phyloP scores from a whole-genome alignment of 768 basidiomycete species.

The Boletales sp. region DNA sequence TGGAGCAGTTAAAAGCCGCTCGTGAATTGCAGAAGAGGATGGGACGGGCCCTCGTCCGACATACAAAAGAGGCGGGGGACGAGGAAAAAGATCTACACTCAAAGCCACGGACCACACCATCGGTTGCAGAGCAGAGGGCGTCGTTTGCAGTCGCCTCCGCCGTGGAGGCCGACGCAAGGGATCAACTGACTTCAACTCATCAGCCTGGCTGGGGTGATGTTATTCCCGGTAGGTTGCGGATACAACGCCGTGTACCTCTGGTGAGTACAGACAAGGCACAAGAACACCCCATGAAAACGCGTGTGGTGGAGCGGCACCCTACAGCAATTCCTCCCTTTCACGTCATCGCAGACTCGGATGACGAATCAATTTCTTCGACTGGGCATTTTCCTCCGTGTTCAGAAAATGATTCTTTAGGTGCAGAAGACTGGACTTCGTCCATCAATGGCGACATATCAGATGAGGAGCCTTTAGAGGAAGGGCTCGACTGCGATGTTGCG shows the following conservation, averaged over 20 bases:
- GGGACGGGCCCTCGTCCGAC: constrained; percentile 62
- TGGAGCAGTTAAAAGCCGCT: constrained; percentile 36
- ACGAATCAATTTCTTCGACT: constrained; percentile 51
- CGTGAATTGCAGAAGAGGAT: constrained; percentile 71
- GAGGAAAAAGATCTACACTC: constrained; percentile 19
- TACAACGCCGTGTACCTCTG: constrained; percentile 35
- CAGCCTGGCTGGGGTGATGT: constrained; percentile 53
- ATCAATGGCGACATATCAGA: constrained; percentile 28
- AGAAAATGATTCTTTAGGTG: constrained; percentile 23
- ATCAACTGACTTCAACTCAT: constrained; percentile 1
- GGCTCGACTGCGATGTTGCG: constrained; percentile 56
- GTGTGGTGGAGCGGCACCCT: constrained; percentile 64
- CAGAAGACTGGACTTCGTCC: constrained; percentile 15
- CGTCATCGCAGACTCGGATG: constrained; percentile 56
- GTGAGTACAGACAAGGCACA: constrained; percentile 29
- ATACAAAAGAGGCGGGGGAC: constrained; percentile 36
- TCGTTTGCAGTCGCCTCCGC: constrained; percentile 52
- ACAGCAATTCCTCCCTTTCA: constrained; percentile 14
- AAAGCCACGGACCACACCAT: constrained; percentile 25
- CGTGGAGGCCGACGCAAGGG: constrained; percentile 16
- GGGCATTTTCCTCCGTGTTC: constrained; percentile 31
- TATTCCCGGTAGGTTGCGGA: constrained; percentile 45
- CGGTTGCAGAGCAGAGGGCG: constrained; percentile 58
- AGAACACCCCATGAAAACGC: constrained; percentile 57
- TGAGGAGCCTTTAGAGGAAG: constrained; percentile 46